Percentiles rank a stretch among this genome's conserved stretches.
Conservation (phyloP, 2,329 filamentous ascomycete species). For the Purpureocillium takamizusanense region DNA sequence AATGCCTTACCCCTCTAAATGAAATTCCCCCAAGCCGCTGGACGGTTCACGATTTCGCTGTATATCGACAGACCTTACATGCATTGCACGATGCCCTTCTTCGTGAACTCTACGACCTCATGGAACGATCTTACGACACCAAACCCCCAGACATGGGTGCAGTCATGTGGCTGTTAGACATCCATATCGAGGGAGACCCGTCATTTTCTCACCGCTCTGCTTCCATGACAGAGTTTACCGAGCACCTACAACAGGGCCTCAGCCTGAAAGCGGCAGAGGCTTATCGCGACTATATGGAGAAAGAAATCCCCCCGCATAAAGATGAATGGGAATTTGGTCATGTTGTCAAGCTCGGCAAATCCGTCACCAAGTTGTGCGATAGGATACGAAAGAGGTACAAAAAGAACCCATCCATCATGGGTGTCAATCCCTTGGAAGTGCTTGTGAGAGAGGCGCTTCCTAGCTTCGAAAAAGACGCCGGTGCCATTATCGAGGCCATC, state of each 20-base stretch:
- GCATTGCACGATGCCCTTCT: constrained; percentile 73
- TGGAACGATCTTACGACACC: constrained; percentile 81
- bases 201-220: constrained; percentile 63
- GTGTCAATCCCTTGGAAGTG: constrained; percentile 55
- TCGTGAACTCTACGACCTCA: constrained; percentile 77
- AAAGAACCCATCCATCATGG: constrained; percentile 81
- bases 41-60: constrained; percentile 59
- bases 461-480: constrained; percentile 80
- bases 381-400: constrained; percentile 88
- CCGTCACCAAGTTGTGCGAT: constrained; percentile 75
- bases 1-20: constrained; percentile 39
- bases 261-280: constrained; percentile 66
- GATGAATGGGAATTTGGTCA: constrained; percentile 87
- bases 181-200: constrained; percentile 72
- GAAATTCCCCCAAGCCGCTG: constrained; percentile 53
- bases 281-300: constrained; percentile 71
- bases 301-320: constrained; percentile 69
- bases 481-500: constrained; percentile 75
- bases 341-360: constrained; percentile 80
- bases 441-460: constrained; percentile 80
- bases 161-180: constrained; percentile 71
- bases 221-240: constrained; percentile 62
- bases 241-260: constrained; percentile 64
- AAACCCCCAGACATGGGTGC: constrained; percentile 75
- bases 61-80: constrained; percentile 67